A percentile compares a stretch with the other conserved stretches of the same genome.
phyloP scores from a whole-genome alignment of 106 monocot genomes.

The Ottelia alismoides region DNA sequence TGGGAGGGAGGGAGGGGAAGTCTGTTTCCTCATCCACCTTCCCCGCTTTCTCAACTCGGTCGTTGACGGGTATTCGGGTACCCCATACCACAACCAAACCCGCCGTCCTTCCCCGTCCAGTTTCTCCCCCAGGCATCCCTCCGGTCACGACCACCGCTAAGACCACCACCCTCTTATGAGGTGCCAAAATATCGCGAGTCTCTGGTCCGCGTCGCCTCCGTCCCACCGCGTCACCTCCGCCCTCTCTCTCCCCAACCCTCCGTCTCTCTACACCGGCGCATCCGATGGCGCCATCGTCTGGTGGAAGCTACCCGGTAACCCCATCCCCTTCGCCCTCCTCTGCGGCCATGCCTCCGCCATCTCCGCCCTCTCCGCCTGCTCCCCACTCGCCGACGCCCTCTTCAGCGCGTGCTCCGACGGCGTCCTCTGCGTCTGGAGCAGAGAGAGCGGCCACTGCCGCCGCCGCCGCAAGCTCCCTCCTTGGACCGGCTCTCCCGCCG shows the following conservation, averaged over 20 bases:
- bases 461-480: slow-evolving; percentile 52
- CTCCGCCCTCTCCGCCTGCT: slow-evolving; percentile 18
- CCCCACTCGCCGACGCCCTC: slow-evolving; percentile 17
- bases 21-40: too few relatives aligned
- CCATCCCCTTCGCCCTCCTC: slow-evolving; percentile 18
- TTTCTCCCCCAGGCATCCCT: too few relatives aligned
- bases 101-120: too few relatives aligned
- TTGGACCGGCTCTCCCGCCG: slow-evolving; percentile 42
- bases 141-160: too few relatives aligned
- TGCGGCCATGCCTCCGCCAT: slow-evolving; percentile 36
- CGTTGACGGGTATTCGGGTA: too few relatives aligned
- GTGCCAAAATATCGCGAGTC: slow-evolving; percentile 53
- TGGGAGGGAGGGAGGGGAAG: too few relatives aligned
- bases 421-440: slow-evolving; percentile 66
- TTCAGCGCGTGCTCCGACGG: slow-evolving; percentile 52
- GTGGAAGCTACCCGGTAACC: slow-evolving; percentile 27
- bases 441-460: slow-evolving; percentile 41
- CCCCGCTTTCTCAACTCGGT: too few relatives aligned
- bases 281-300: slow-evolving; percentile 75
- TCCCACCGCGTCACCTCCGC: slow-evolving; percentile 48
- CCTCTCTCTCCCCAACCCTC: slow-evolving; percentile 11
- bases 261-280: slow-evolving; percentile 64
- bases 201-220: slow-evolving; percentile 41
- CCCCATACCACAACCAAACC: too few relatives aligned
- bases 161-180: too few relatives aligned